Conservation (phyloP, 768 basidiomycete species). For the Auriscalpium microsporum region DNA sequence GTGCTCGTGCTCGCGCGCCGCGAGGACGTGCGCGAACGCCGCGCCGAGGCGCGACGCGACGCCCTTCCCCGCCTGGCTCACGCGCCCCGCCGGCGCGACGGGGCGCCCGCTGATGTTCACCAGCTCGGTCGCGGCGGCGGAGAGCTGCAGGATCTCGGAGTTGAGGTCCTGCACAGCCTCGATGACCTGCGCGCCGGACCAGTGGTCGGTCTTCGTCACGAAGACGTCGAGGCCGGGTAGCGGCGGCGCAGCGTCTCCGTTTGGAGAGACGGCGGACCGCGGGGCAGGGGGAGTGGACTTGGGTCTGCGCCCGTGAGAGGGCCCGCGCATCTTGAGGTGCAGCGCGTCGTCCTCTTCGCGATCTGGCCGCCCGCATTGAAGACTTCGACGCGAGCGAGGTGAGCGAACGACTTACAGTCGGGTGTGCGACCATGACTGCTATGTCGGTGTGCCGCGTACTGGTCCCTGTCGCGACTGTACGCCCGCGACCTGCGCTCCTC, state of each 20-base stretch:
- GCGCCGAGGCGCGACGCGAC: constrained; percentile 56
- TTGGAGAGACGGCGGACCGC: constrained; percentile 11
- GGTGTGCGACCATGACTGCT: no score
- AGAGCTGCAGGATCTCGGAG: constrained; percentile 73
- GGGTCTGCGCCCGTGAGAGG: constrained; percentile 14
- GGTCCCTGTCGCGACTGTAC: no score
- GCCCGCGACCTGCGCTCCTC: constrained; percentile 8
- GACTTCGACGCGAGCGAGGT: background rate
- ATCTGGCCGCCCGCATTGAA: constrained; percentile 3
- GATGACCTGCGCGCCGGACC: constrained; percentile 72
- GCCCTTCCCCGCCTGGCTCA: constrained; percentile 47
- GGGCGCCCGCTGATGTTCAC: constrained; percentile 42
- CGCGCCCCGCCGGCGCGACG: constrained; percentile 31
- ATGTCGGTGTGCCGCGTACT: no score
- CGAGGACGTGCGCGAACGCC: constrained; percentile 50
- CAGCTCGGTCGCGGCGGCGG: constrained; percentile 65
- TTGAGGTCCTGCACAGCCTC: constrained; percentile 76
- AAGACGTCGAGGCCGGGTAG: constrained; percentile 53
- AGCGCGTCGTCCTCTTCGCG: constrained; percentile 9
- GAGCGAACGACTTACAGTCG: constrained; percentile 3
- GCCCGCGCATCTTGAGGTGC: constrained; percentile 4
- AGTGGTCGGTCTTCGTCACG: constrained; percentile 63
- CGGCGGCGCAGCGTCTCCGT: constrained; percentile 51
- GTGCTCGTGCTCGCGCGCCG: constrained; percentile 59
- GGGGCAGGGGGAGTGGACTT: constrained; percentile 18